Conservation (phyloP, 148 eudicot genomes). For the Salicornia ramosissima region DNA sequence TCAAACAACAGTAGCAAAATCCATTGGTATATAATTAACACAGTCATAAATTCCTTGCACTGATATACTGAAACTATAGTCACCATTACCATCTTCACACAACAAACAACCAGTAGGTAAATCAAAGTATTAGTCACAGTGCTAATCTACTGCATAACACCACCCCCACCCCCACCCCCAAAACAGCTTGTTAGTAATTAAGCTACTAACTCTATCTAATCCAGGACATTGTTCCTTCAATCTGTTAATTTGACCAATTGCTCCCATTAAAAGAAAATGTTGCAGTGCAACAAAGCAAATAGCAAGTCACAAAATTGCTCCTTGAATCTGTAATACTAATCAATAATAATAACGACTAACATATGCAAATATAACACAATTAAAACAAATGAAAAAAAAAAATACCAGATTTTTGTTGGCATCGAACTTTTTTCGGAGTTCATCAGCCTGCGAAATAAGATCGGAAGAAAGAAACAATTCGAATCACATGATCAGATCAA, state of each 20-base stretch:
- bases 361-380: not conserved
- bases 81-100: not conserved
- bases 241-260: not conserved
- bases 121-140: not conserved
- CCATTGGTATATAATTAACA: not conserved
- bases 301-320: not conserved
- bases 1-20: not conserved
- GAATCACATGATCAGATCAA: conserved; percentile 3
- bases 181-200: not conserved
- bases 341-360: not conserved
- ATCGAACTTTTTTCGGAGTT: conserved; percentile 74
- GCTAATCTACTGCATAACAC: too few relatives aligned
- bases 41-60: not conserved
- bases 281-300: not conserved
- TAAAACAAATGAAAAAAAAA: not conserved
- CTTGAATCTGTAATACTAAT: not conserved
- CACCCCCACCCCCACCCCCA: too few relatives aligned
- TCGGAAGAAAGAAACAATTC: not conserved
- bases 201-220: not conserved
- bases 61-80: not conserved
- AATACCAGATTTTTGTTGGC: conserved; percentile 71
- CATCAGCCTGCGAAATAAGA: conserved; percentile 61
- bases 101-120: not conserved
- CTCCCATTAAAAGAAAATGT: not conserved
- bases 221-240: not conserved